Evolutionary conservation across 495 filamentous ascomycete species (phyloP).

Genomic region (Penicillium desertorum): DNA sequence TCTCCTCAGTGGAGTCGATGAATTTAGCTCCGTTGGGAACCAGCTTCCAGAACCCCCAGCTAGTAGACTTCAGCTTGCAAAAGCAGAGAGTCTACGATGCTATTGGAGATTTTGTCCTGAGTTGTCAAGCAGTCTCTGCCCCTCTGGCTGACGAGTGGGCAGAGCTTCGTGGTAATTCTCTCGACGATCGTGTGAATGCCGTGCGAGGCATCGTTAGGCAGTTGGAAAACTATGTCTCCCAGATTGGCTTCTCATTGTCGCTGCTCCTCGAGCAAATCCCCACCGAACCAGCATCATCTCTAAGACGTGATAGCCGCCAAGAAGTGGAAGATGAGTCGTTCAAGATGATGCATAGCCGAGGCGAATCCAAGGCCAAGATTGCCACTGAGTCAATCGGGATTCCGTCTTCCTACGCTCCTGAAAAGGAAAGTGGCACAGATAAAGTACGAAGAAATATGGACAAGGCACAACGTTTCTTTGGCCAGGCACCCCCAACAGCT

Average conservation of each 20-base stretch:
- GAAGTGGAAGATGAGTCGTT: conserved; percentile 32
- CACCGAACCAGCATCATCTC: conserved; percentile 30
- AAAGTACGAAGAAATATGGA: conserved; percentile 69
- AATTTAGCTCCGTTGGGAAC: conserved; percentile 74
- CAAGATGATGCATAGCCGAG: conserved; percentile 33
- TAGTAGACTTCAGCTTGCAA: conserved; percentile 82
- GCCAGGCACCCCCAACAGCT: conserved; percentile 67
- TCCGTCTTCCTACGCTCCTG: conserved; percentile 64
- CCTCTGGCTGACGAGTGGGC: conserved; percentile 95
- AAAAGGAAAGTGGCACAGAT: conserved; percentile 47
- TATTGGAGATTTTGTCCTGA: conserved; percentile 81
- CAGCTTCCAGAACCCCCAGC: conserved; percentile 75
- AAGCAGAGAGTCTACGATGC: conserved; percentile 93
- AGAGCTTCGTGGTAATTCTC: conserved; percentile 80
- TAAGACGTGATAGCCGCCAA: conserved; percentile 40
- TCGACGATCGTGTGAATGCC: conserved; percentile 83
- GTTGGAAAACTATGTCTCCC: conserved; percentile 80
- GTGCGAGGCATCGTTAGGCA: conserved; percentile 73
- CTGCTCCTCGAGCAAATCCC: conserved; percentile 79
- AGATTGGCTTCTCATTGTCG: conserved; percentile 83
- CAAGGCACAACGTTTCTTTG: conserved; percentile 86
- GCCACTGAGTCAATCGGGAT: conserved; percentile 53
- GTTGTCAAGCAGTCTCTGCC: conserved; percentile 82
- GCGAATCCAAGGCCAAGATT: conserved; percentile 37
- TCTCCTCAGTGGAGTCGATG: conserved; percentile 82